Percentiles rank a stretch among this genome's conserved stretches.
Evolutionary conservation across 495 filamentous ascomycete species (phyloP).

Genomic region (Daldinia bambusicola): DNA sequence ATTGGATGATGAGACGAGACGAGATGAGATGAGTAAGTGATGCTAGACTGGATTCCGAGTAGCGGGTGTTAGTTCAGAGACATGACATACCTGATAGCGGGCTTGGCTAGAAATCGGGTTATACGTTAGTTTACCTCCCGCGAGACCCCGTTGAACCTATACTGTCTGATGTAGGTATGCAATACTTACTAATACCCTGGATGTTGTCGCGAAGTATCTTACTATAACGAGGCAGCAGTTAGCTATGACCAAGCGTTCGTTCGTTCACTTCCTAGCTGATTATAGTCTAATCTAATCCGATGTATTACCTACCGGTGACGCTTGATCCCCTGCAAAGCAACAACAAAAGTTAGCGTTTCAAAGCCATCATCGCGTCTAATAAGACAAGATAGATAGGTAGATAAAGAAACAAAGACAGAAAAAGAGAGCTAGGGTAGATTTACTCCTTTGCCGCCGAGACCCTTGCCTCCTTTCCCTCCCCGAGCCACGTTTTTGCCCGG

Average conservation of each 20-base stretch:
- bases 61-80: background rate
- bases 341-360: background rate
- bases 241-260: background rate
- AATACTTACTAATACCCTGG: constrained; percentile 69
- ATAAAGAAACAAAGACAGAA: too few species aligned
- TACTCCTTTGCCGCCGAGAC: constrained; percentile 46
- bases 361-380: background rate
- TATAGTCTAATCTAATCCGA: background rate
- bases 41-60: background rate
- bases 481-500: constrained; percentile 25
- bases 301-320: constrained; percentile 41
- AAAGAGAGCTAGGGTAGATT: constrained; percentile 9
- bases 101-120: constrained; percentile 61
- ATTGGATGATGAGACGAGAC: too few species aligned
- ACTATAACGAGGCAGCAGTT: constrained; percentile 51
- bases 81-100: constrained; percentile 70
- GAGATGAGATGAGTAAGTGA: background rate
- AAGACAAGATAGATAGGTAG: background rate
- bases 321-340: constrained; percentile 36
- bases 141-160: background rate
- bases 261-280: too few species aligned
- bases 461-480: constrained; percentile 38
- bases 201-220: constrained; percentile 72
- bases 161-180: too few species aligned
- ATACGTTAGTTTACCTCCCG: constrained; percentile 26